phyloP scores from a whole-genome alignment of 352 stramenopile species.

The Phytophthora kernoviae region DNA sequence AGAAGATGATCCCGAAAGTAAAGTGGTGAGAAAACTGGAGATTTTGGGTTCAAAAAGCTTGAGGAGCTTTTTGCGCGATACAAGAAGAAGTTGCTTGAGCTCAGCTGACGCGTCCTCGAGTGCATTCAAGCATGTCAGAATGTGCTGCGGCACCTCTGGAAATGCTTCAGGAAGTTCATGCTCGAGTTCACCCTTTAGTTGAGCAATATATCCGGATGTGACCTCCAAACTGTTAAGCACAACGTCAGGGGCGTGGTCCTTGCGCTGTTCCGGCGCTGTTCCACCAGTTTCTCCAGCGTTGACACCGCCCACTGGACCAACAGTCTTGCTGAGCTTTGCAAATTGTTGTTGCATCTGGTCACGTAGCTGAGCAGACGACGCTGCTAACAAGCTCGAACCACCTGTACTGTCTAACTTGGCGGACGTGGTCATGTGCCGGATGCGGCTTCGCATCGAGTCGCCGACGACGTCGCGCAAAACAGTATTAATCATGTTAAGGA shows the following conservation, averaged over 20 bases:
- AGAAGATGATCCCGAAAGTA: conserved; percentile 51
- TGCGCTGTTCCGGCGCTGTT: conserved; percentile 41
- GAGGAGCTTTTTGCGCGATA: conserved; percentile 73
- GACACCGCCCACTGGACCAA: conserved; percentile 44
- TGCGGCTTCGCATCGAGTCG: conserved; percentile 80
- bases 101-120: conserved; percentile 77
- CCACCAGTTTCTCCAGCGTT: conserved; percentile 17
- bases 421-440: conserved; percentile 71
- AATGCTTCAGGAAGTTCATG: conserved; percentile 73
- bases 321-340: conserved; percentile 87
- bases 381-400: conserved; percentile 44
- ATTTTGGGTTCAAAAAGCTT: conserved; percentile 84
- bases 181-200: conserved; percentile 83
- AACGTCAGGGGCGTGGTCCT: conserved; percentile 71
- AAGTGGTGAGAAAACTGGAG: conserved; percentile 42
- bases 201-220: conserved; percentile 76
- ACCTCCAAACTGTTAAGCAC: conserved; percentile 86
- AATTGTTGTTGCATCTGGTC: conserved; percentile 88
- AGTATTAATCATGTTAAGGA: conserved; percentile 89
- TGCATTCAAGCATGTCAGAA: conserved; percentile 70
- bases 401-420: conserved; percentile 58
- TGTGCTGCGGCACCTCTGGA: conserved; percentile 70
- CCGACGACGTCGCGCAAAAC: conserved; percentile 77
- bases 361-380: conserved; percentile 71
- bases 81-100: conserved; percentile 70